Percentiles rank a stretch among this genome's conserved stretches.
Conservation (phyloP, 2,329 filamentous ascomycete genomes). For the Graphiopsis chlorocephala region DNA sequence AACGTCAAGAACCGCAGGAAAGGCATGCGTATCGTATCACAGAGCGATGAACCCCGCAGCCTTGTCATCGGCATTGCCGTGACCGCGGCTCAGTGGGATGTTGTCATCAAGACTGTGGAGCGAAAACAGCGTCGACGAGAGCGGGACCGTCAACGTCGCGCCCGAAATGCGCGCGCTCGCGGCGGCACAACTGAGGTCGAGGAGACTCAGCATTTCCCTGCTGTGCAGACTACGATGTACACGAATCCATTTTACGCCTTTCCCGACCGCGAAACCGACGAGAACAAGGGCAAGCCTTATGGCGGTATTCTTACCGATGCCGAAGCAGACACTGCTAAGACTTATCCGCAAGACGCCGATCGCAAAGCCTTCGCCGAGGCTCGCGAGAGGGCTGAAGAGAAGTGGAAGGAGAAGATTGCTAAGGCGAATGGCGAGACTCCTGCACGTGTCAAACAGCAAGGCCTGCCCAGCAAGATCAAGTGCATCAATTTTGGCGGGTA, state of each 20-base stretch:
- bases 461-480: slow-evolving; percentile 92
- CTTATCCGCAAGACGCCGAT: slow-evolving; percentile 75
- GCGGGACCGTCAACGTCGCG: slow-evolving; percentile 40
- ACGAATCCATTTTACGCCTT: slow-evolving; percentile 83
- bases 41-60: slow-evolving; percentile 38
- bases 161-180: slow-evolving; percentile 47
- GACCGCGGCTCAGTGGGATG: slow-evolving; percentile 35
- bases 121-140: slow-evolving; percentile 53
- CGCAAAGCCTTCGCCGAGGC: slow-evolving; percentile 85
- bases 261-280: slow-evolving; percentile 83
- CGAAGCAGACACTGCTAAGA: slow-evolving; percentile 88
- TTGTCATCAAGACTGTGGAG: slow-evolving; percentile 42
- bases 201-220: slow-evolving; percentile 51
- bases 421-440: slow-evolving; percentile 63
- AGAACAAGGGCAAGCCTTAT: slow-evolving; percentile 89
- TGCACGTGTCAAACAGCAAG: slow-evolving; percentile 62
- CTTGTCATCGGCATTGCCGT: slow-evolving; percentile 52
- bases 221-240: slow-evolving; percentile 61
- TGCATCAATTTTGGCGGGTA: slow-evolving; percentile 97
- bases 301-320: slow-evolving; percentile 86
- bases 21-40: slow-evolving; percentile 30
- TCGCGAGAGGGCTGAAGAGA: slow-evolving; percentile 85
- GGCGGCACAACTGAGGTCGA: slow-evolving; percentile 38
- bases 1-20: slow-evolving; percentile 49
- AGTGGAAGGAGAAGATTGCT: slow-evolving; percentile 72